Evolutionary conservation across 1,139 yeast genomes (phyloP), one percentile per base, ranked within the genome.

Genomic region (Yamadazyma aaseri): DNA sequence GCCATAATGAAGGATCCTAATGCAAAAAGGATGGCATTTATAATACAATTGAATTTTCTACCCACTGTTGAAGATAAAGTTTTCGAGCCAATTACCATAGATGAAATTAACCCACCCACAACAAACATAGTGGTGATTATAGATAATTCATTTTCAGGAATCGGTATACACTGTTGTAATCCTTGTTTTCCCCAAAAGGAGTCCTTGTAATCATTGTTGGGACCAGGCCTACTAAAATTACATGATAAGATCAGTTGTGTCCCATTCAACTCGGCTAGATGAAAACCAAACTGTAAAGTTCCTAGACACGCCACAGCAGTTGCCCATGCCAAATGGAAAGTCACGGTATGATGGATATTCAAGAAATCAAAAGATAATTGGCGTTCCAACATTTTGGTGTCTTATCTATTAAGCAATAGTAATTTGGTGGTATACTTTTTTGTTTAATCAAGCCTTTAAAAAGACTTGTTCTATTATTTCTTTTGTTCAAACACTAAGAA

Each of bases 251-350:
- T 71, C 17, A 72, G 72, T 35, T 79, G 81, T 0, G 96, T 94
- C 2, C 95, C 95, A 59, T 89, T 89, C 44, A 89, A 65, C 51
- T 87, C 96, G 0, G 96, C 81, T 72, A 89, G 73, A 55, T 89
- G 96, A 55, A 81, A 86, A 2, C 97, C 97, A 57, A 81, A 89
- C 53, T 86, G 96, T n/a, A 87, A 60, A 1, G 94, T 79, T 6
- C 87, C 83, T 21, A 86, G 51, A 45, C 90, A 81, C 2, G 81
- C 78, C 8, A 81, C 51, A 10, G 56, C 53, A 3, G 65, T 60
- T 10, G 68, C 57, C 65, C 66, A 62, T 1, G 55, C 67, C 17
- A 63, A 41, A 29, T 47, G 53, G 32, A 47, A 46, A 0, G 67
- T 61, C 11, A 60, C 56, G 20, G 41, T 37, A 34, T 62, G 67